Percentiles rank a stretch among this genome's conserved stretches.
These are phyloP conservation scores for Suhomyces guaymorum DNA, from an alignment of 1,139 yeast genomes.

Conservation along the genomic window DNA sequence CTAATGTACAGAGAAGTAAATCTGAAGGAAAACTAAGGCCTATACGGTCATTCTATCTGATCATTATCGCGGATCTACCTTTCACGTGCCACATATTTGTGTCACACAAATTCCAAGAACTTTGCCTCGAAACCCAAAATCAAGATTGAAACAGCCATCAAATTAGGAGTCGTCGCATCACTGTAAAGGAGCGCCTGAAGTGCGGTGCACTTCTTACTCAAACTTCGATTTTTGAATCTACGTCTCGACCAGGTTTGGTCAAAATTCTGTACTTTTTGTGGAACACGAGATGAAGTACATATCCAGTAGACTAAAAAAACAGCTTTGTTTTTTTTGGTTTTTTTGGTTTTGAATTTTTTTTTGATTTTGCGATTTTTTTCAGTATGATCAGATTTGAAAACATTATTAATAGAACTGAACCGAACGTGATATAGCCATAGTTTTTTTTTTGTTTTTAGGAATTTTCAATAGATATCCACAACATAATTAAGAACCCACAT, in stretches of 20 bases:
- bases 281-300: too few species aligned
- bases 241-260: too few species aligned
- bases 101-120: background rate
- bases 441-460: slow-evolving; percentile 9
- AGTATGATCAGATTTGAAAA: slow-evolving; percentile 2
- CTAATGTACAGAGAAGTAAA: slow-evolving; percentile 12
- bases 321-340: slow-evolving; percentile 20
- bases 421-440: slow-evolving; percentile 7
- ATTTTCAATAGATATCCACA: slow-evolving; percentile 4
- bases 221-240: too few species aligned
- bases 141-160: too few species aligned
- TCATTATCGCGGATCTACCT: background rate
- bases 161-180: slow-evolving; percentile 12
- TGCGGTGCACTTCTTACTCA: too few species aligned
- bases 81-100: background rate
- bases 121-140: background rate
- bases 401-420: slow-evolving; percentile 12
- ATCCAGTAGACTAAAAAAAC: slow-evolving; percentile 12
- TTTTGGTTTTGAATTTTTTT: slow-evolving; percentile 14
- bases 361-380: slow-evolving; percentile 7
- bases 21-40: slow-evolving; percentile 5
- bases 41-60: slow-evolving; percentile 1
- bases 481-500: slow-evolving; percentile 7
- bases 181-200: slow-evolving; percentile 13
- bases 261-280: too few species aligned